phyloP scores from a whole-genome alignment of 75 land plant genomes.

The Ceratopteris richardii region DNA sequence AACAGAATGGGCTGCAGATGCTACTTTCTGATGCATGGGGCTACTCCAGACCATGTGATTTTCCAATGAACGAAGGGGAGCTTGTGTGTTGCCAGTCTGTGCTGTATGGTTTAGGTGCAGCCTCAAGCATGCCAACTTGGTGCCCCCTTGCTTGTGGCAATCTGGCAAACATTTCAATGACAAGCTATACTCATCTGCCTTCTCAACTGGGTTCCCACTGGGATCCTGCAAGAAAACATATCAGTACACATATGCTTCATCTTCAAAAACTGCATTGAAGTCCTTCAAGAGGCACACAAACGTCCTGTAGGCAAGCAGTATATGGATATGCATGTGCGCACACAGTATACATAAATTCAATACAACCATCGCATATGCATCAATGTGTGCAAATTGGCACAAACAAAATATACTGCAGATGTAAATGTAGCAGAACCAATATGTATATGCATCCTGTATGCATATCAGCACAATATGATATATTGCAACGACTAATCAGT shows the following conservation, averaged over 20 bases:
- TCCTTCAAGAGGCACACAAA: not conserved
- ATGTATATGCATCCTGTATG: not conserved
- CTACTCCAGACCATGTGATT: not conserved
- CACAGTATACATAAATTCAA: not conserved
- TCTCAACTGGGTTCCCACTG: conserved; percentile 53
- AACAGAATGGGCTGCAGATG: not conserved
- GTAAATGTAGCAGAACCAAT: too few relatives aligned
- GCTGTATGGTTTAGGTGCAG: conserved; percentile 7
- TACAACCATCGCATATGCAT: not conserved
- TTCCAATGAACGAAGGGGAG: not conserved
- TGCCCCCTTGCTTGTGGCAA: conserved; percentile 34
- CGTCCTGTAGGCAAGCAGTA: not conserved
- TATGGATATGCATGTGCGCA: not conserved
- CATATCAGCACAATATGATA: not conserved
- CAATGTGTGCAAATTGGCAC: not conserved
- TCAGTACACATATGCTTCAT: not conserved
- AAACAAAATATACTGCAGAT: not conserved
- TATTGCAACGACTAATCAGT: not conserved
- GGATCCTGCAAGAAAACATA: conserved; percentile 42
- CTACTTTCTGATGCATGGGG: not conserved
- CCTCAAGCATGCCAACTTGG: conserved; percentile 62
- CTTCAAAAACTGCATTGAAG: not conserved
- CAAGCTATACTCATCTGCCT: conserved; percentile 41
- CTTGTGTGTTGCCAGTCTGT: not conserved
- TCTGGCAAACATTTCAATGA: conserved; percentile 44